These are phyloP conservation scores for Cryptococcus sp. DNA, from an alignment of 1,284 basidiomycete species.

Conservation along the genomic window DNA sequence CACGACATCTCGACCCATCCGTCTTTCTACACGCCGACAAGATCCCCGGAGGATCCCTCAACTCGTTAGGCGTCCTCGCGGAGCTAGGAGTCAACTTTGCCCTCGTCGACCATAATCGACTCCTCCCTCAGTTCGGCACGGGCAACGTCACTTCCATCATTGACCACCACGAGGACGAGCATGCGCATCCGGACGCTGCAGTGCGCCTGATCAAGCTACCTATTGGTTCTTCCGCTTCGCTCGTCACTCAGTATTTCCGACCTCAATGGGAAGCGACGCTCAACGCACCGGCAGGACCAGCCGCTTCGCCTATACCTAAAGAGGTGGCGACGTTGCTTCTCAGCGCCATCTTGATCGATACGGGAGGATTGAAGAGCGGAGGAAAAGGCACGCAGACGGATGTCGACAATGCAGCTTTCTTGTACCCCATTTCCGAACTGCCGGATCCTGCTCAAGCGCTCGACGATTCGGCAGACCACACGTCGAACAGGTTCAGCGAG, in stretches of 20 bases:
- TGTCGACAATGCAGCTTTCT: conserved; percentile 56
- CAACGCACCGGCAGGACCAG: conserved; percentile 16
- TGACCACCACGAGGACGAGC: conserved; percentile 93
- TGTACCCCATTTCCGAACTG: conserved; percentile 47
- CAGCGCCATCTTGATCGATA: conserved; percentile 75
- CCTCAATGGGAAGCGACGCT: conserved; percentile 33
- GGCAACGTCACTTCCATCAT: conserved; percentile 64
- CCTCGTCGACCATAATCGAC: conserved; percentile 83
- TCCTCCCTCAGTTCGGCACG: conserved; percentile 54
- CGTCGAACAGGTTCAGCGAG: no score
- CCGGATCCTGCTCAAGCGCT: background rate
- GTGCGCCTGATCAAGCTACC: conserved; percentile 58
- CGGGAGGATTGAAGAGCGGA: conserved; percentile 62
- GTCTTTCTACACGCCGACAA: conserved; percentile 46
- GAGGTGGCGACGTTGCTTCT: conserved; percentile 74
- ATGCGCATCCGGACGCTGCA: conserved; percentile 56
- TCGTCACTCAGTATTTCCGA: conserved; percentile 58
- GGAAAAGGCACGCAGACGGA: conserved; percentile 69
- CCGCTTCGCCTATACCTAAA: conserved; percentile 32
- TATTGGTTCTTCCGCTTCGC: conserved; percentile 73
- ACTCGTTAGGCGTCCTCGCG: background rate
- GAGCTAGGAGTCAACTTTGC: conserved; percentile 57
- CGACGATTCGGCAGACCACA: conserved; percentile 13
- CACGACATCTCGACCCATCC: conserved; percentile 57
- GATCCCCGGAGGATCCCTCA: conserved; percentile 14